These are phyloP conservation scores for Rhodocollybia butyracea DNA, from an alignment of 768 basidiomycete species.

Conservation along the genomic window DNA sequence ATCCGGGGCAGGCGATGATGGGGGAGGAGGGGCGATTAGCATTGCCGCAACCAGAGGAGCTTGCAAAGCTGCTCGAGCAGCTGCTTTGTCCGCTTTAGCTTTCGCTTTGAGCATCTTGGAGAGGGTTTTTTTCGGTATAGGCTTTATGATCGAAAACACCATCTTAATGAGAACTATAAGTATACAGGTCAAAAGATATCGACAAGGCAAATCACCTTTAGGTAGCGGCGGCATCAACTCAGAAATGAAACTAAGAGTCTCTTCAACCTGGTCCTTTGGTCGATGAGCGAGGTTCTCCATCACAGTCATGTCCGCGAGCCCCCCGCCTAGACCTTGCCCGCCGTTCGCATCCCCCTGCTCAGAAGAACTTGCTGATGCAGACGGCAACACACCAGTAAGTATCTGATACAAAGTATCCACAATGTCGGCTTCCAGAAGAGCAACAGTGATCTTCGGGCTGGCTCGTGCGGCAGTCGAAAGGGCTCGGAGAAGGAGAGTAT, in stretches of 20 bases:
- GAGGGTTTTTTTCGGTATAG: slow-evolving; percentile 86
- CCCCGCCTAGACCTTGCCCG: slow-evolving; percentile 83
- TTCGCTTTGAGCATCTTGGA: slow-evolving; percentile 75
- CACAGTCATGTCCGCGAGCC: slow-evolving; percentile 93
- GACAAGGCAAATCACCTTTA: slow-evolving; percentile 56
- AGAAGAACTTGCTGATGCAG: slow-evolving; percentile 45
- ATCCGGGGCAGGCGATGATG: slow-evolving; percentile 22
- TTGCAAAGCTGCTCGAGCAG: slow-evolving; percentile 56
- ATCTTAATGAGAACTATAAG: slow-evolving; percentile 45
- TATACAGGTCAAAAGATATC: slow-evolving; percentile 4
- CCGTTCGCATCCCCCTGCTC: slow-evolving; percentile 59
- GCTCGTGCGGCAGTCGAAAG: slow-evolving; percentile 85
- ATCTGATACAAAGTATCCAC: slow-evolving; percentile 94
- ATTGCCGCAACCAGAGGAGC: slow-evolving; percentile 22
- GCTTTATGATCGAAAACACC: slow-evolving; percentile 92
- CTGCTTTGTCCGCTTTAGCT: slow-evolving; percentile 77
- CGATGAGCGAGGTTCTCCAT: slow-evolving; percentile 97
- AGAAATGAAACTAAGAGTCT: slow-evolving; percentile 82
- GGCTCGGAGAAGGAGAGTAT: slow-evolving; percentile 82
- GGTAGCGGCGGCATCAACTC: slow-evolving; percentile 93
- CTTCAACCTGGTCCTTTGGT: slow-evolving; percentile 96
- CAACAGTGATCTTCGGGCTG: slow-evolving; percentile 83
- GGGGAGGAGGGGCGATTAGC: slow-evolving; percentile 21
- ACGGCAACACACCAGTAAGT: slow-evolving; percentile 88
- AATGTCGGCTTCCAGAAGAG: slow-evolving; percentile 88